Conservation (phyloP, 2,329 filamentous ascomycete genomes). For the Penicillium sp. region DNA sequence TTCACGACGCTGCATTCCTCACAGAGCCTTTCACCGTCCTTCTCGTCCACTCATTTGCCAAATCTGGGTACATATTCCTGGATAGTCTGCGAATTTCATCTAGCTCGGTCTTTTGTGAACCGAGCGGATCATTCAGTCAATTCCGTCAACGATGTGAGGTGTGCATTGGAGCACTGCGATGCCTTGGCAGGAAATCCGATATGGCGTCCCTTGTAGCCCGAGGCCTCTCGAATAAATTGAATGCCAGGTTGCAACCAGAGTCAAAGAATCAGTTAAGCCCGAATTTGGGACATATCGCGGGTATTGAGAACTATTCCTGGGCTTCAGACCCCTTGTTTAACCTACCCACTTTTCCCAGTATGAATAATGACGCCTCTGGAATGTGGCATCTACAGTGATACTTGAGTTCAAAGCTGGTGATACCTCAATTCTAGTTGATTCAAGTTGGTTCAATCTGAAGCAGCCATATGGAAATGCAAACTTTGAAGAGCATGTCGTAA, state of each 20-base stretch:
- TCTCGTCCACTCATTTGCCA: slow-evolving; percentile 1
- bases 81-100: not conserved
- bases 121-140: not conserved
- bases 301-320: not conserved
- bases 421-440: too few species aligned
- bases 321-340: not conserved
- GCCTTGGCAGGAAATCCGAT: not conserved
- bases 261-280: not conserved
- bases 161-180: not conserved
- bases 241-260: not conserved
- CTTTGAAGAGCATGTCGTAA: not conserved
- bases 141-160: not conserved
- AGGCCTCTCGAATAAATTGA: not conserved
- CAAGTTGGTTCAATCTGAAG: too few species aligned
- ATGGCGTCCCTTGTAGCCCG: not conserved
- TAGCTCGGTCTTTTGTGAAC: not conserved
- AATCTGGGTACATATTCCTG: not conserved
- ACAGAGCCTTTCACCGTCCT: not conserved
- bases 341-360: not conserved
- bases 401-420: too few species aligned
- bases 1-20: not conserved
- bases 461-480: too few species aligned
- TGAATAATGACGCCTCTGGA: not conserved
- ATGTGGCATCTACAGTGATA: not conserved
- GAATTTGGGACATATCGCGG: not conserved